These are phyloP conservation scores for Lactifluus piperatus DNA, from an alignment of 768 basidiomycete genomes.

Conservation along the genomic window DNA sequence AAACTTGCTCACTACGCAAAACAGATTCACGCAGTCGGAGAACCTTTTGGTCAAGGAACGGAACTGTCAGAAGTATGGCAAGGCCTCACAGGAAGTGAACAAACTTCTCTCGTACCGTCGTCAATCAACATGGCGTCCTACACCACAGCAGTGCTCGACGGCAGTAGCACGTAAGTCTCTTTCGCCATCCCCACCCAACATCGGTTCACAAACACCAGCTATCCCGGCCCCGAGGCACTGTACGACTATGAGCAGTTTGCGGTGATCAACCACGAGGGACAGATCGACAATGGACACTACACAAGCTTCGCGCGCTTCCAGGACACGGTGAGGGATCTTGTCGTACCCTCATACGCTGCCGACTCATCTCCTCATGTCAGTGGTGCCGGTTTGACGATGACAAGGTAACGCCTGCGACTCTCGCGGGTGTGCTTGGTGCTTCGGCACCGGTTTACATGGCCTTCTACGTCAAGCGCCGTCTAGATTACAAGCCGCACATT, in stretches of 20 bases:
- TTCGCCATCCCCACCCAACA: neutral
- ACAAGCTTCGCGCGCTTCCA: no score
- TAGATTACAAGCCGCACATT: no score
- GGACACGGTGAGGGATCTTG: no score
- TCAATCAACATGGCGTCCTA: constrained; percentile 84
- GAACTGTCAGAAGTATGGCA: constrained; percentile 74
- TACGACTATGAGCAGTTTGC: constrained; percentile 90
- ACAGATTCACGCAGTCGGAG: constrained; percentile 79
- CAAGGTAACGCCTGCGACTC: no score
- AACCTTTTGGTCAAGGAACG: constrained; percentile 78
- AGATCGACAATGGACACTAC: no score
- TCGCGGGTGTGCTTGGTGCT: no score
- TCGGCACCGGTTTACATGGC: no score
- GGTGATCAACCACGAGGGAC: constrained; percentile 91
- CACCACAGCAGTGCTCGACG: constrained; percentile 55
- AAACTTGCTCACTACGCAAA: neutral
- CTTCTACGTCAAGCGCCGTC: no score
- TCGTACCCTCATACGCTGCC: no score
- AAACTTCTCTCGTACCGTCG: constrained; percentile 85
- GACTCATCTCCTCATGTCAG: no score
- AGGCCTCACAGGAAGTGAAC: constrained; percentile 66
- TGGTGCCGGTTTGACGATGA: no score
- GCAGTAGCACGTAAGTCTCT: constrained; percentile 24
- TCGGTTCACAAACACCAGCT: constrained; percentile 23
- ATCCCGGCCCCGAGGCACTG: constrained; percentile 53